Conservation (phyloP, 148 eudicot species). For the Rhododendron kiyosumense region DNA sequence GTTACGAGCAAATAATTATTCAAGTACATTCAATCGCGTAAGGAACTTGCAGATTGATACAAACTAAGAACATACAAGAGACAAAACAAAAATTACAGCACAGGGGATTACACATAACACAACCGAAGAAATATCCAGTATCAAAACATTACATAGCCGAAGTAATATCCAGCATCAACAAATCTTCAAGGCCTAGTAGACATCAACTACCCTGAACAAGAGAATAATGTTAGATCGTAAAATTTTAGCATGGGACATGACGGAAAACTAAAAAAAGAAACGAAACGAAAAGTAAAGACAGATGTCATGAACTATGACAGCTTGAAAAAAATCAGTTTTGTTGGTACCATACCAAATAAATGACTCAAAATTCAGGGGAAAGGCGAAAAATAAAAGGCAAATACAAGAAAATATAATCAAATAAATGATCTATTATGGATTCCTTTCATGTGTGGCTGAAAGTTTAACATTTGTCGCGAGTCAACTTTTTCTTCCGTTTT, state of each 20-base stretch:
- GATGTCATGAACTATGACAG: background rate
- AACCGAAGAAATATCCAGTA: background rate
- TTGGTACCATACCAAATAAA: background rate
- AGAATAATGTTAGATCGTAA: background rate
- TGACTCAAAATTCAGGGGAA: background rate
- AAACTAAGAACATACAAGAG: background rate
- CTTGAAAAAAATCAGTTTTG: background rate
- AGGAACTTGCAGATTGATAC: background rate
- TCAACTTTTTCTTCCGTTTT: background rate
- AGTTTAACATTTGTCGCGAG: background rate
- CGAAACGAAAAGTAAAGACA: background rate
- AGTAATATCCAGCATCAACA: too few species aligned
- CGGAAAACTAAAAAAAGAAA: background rate
- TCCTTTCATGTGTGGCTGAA: background rate
- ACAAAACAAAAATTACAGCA: background rate
- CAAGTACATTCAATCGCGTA: background rate
- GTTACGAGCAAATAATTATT: background rate
- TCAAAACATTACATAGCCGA: too few species aligned
- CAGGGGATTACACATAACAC: background rate
- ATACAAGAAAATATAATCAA: background rate
- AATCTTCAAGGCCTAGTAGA: background rate
- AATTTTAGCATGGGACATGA: background rate
- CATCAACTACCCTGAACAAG: background rate
- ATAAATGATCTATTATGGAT: background rate
- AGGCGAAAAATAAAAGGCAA: background rate